A percentile compares a stretch with the other conserved stretches of the same genome.
Conservation (phyloP, 2,329 filamentous ascomycete genomes). For the Incumbomyces delicatus region DNA sequence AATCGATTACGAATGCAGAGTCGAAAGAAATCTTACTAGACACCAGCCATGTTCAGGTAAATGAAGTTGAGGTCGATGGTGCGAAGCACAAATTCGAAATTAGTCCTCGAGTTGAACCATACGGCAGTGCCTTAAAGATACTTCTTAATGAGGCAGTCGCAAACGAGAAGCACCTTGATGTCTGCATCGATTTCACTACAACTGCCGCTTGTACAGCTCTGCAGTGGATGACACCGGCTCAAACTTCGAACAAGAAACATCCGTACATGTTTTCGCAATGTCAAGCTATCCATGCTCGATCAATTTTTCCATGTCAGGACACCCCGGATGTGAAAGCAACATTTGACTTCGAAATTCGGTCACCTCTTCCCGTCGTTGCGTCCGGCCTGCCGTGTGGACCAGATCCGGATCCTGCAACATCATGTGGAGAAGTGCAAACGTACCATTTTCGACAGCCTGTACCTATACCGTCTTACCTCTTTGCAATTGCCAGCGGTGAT, state of each 20-base stretch:
- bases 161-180: constrained; percentile 37
- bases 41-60: constrained; percentile 71
- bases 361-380: constrained; percentile 79
- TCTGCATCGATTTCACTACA: constrained; percentile 63
- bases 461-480: constrained; percentile 88
- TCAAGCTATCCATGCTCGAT: constrained; percentile 90
- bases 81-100: constrained; percentile 58
- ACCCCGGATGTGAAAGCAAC: constrained; percentile 97
- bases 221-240: constrained; percentile 87
- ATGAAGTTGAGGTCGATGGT: constrained; percentile 60
- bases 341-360: constrained; percentile 78
- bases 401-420: constrained; percentile 33
- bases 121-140: constrained; percentile 42
- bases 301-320: constrained; percentile 92
- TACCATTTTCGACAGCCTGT: constrained; percentile 86
- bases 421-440: constrained; percentile 48
- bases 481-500: constrained; percentile 76
- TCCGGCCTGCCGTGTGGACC: constrained; percentile 61
- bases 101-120: constrained; percentile 60
- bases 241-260: constrained; percentile 91
- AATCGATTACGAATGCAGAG: constrained; percentile 63
- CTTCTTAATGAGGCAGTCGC: constrained; percentile 38
- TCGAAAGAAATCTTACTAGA: constrained; percentile 76
- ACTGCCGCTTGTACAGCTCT: constrained; percentile 83
- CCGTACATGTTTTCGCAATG: constrained; percentile 98